phyloP scores from a whole-genome alignment of 352 stramenopile species.

The Phytophthora podocarpi region DNA sequence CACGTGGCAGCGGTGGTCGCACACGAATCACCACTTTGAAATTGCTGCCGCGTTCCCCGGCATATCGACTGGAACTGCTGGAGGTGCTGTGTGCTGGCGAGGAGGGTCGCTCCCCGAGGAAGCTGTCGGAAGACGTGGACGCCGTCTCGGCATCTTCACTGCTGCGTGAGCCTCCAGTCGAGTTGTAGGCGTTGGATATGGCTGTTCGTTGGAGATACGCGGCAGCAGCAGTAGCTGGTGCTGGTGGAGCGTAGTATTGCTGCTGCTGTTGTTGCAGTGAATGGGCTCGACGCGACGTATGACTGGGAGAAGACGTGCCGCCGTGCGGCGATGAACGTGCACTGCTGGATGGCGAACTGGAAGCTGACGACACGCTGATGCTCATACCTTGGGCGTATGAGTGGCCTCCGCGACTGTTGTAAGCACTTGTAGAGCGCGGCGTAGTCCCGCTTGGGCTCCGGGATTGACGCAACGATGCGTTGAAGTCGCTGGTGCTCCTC shows the following conservation, averaged over 20 bases:
- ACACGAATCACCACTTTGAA: constrained; percentile 95
- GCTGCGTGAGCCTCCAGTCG: constrained; percentile 19
- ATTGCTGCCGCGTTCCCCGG: constrained; percentile 67
- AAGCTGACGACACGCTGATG: constrained; percentile 52
- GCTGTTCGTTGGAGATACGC: constrained; percentile 61
- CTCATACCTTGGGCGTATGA: constrained; percentile 43
- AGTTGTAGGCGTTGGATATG: constrained; percentile 70
- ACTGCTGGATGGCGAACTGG: constrained; percentile 34
- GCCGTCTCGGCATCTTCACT: constrained; percentile 64
- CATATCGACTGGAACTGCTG: constrained; percentile 39
- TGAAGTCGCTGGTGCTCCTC: constrained; percentile 45
- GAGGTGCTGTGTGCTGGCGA: constrained; percentile 47
- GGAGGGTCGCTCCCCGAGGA: constrained; percentile 31
- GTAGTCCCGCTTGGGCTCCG: constrained; percentile 25
- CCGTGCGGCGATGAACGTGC: constrained; percentile 42
- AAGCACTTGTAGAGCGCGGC: constrained; percentile 13
- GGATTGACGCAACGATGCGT: constrained; percentile 31
- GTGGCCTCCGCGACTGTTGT: constrained; percentile 13
- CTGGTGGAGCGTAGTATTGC: constrained; percentile 23
- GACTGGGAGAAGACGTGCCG: constrained; percentile 27
- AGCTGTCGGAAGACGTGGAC: constrained; percentile 62
- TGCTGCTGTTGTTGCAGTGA: constrained; percentile 33
- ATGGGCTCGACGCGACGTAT: constrained; percentile 31
- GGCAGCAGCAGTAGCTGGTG: constrained; percentile 8
- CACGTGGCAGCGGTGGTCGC: constrained; percentile 84